Conservation (phyloP, 1,139 yeast genomes). For the Suhomyces bolitotheri region DNA sequence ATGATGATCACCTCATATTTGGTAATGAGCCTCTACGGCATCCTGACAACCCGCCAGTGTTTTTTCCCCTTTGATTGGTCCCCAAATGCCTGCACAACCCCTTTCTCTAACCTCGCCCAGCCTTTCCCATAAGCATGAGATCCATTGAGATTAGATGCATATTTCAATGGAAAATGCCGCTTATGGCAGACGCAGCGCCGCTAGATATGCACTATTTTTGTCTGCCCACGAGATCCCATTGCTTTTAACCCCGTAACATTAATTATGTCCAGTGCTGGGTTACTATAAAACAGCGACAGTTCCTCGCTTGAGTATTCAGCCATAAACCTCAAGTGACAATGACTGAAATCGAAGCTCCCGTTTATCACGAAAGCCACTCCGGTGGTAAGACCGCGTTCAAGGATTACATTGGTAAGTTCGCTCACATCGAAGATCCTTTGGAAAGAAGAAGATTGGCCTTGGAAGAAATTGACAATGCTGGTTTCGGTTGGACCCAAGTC, state of each 20-base stretch:
- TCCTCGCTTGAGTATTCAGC: too few species aligned
- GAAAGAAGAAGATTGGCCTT: conserved; percentile 89
- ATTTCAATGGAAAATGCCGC: conserved; percentile 7
- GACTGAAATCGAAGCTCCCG: conserved; percentile 27
- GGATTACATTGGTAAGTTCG: conserved; percentile 78
- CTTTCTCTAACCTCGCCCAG: too few species aligned
- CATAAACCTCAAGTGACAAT: conserved; percentile 11
- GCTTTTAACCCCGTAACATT: too few species aligned
- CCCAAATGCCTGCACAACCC: too few species aligned
- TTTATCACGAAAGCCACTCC: conserved; percentile 21
- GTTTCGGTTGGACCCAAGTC: conserved; percentile 85
- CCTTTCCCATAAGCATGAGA: too few species aligned
- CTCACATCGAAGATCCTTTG: conserved; percentile 81
- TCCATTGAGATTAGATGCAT: too few species aligned
- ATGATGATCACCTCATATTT: too few species aligned
- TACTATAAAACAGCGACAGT: too few species aligned
- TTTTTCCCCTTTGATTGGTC: too few species aligned
- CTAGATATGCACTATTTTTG: conserved; percentile 3
- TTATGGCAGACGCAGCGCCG: conserved; percentile 2
- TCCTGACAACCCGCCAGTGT: too few species aligned
- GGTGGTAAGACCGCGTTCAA: conserved; percentile 94
- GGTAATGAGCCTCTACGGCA: too few species aligned
- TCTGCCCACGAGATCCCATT: conserved; percentile 14
- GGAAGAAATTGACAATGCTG: conserved; percentile 82
- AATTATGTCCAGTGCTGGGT: too few species aligned